Conservation (phyloP, 352 stramenopile species). For the Hyphochytrium catenoides region DNA sequence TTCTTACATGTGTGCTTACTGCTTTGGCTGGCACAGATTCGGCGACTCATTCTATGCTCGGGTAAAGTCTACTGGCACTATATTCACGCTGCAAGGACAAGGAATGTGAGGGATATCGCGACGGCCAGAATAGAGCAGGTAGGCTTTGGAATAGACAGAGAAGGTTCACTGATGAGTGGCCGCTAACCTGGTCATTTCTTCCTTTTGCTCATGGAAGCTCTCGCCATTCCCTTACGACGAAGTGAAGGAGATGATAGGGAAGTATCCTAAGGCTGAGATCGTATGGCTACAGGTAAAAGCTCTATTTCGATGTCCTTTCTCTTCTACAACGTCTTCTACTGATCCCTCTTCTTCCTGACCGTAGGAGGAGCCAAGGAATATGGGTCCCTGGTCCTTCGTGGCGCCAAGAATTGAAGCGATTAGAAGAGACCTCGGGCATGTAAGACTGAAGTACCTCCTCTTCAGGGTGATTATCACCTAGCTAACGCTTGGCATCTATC, state of each 20-base stretch:
- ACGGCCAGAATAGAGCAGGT: slow-evolving; percentile 52
- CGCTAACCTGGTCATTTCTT: too few species aligned
- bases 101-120: slow-evolving; percentile 28
- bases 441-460: too few species aligned
- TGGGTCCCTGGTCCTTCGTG: slow-evolving; percentile 84
- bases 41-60: slow-evolving; percentile 43
- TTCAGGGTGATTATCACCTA: not conserved
- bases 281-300: slow-evolving; percentile 68
- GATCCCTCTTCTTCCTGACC: too few species aligned
- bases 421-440: slow-evolving; percentile 48
- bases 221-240: slow-evolving; percentile 94
- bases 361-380: slow-evolving; percentile 92
- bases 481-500: not conserved
- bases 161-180: not conserved
- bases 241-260: slow-evolving; percentile 57
- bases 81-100: slow-evolving; percentile 24
- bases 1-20: too few species aligned
- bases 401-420: slow-evolving; percentile 75
- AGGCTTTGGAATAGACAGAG: not conserved
- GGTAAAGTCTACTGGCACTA: slow-evolving; percentile 62
- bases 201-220: slow-evolving; percentile 9
- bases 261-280: slow-evolving; percentile 85
- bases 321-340: too few species aligned
- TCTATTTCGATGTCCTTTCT: not conserved
- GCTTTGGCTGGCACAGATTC: too few species aligned